Base-by-base conservation (phyloP, 225 moss, liverwort and hornwort species). In the Takakia lepidozioides region DNA sequence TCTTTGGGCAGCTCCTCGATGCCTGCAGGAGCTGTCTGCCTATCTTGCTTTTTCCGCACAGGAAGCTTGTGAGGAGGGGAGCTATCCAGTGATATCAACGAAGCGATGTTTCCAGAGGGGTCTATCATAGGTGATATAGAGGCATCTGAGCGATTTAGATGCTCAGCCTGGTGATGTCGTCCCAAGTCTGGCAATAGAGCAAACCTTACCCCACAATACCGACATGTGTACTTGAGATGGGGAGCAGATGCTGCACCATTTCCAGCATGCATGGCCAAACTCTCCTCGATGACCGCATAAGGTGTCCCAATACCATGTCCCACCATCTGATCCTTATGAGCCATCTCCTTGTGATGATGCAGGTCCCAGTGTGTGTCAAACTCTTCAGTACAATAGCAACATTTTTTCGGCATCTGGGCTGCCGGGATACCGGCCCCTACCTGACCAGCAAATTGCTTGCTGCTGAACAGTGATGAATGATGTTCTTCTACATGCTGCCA, bases 401-500 rank as follows among this genome's bases (percentile, higher is more conserved):
- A 82, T 61, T 68, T 75, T 61, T 49, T 74, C 34, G 44, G 61
- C 45, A 45, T 59, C 49, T 43, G 54, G 35, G 52, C 56, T 35
- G 47, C 43, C 58, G 19, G 30, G 32, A 67, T 63, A 43, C 53
- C 45, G 24, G 51, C 51, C 48, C 66, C 57, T 14, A 77, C 54
- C 36, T 59, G 62, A 20, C 38, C 38, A 42, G 69, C 66, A 46
- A 80, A 80, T 29, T 71, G 67, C 32, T 60, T 51, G 68, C 63
- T 81, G 44, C 75, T 87, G 59, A 84, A 87, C 16, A 75, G 80
- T 58, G 46, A 65, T 44, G 82, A 63, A 69, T 98, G 90, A 67
- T 70, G 74, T 60, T 70, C 63, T 52, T 80, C 71, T 42, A 98
- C 83, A 68, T 98, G 95, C 49, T 85, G 73, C 64, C 90, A 77